Percentiles rank a stretch among this genome's conserved stretches.
phyloP scores from a whole-genome alignment of 345 rosid genomes.

The Boechera divaricarpa region DNA sequence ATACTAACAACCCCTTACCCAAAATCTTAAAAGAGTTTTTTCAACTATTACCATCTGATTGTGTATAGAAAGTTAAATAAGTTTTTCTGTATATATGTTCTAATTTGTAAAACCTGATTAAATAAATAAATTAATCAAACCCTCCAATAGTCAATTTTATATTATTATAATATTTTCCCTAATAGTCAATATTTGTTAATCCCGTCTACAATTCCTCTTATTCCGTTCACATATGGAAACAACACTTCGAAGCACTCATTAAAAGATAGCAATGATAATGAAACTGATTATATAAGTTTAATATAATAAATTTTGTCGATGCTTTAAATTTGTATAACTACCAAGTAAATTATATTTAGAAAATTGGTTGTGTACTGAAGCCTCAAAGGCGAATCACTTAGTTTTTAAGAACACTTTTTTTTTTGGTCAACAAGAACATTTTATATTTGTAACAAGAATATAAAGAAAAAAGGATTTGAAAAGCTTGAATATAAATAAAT shows the following conservation, averaged over 20 bases:
- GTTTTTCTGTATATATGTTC: not conserved
- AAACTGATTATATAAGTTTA: not conserved
- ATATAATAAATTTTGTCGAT: not conserved
- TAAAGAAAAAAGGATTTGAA: not conserved
- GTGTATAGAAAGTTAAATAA: not conserved
- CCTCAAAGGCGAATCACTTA: slow-evolving; percentile 24
- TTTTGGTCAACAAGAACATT: no score
- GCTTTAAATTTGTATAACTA: not conserved
- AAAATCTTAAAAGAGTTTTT: not conserved
- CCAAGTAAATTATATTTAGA: not conserved
- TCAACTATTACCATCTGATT: not conserved
- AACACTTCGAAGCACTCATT: slow-evolving; percentile 9
- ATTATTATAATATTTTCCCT: not conserved
- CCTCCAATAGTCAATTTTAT: not conserved
- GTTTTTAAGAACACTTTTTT: not conserved
- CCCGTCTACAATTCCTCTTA: slow-evolving; percentile 30
- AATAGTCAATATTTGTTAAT: slow-evolving; percentile 21
- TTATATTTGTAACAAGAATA: no score
- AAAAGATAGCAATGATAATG: not conserved
- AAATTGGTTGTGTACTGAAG: not conserved
- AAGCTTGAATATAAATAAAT: not conserved
- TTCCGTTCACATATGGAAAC: slow-evolving; percentile 44
- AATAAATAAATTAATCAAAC: not conserved
- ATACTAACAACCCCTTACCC: slow-evolving; percentile 26
- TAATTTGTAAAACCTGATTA: not conserved